Evolutionary conservation across 2,329 filamentous ascomycete genomes (phyloP), one percentile per base, ranked within the genome.

Genomic region (Fusarium transvaalense): DNA sequence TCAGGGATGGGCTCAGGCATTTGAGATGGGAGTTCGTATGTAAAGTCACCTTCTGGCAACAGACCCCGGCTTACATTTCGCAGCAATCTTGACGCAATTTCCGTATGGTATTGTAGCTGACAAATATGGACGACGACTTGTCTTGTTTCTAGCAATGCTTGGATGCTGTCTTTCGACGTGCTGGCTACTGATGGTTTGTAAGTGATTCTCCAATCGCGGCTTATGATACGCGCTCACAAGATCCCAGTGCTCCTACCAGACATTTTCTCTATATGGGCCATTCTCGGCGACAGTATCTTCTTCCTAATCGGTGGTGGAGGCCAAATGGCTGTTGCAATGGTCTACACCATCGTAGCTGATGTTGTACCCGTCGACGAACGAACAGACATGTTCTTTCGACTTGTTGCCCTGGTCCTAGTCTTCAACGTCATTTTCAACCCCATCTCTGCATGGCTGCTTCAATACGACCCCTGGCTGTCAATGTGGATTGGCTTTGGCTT

Each of bases 91-190:
- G 5, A 76, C 79, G 0, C 78, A 83, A n/a, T 76, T 85, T 7
- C 82, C 83, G 0, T 84, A 77, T 27, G 82, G 82, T 1, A 78
- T 84, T 25, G 69, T 85, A 32, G 82, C 82, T 4, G 83, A 85
- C 71, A 82, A 81, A 56, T 80, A 81, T 64, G 83, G 83, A 6
- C 79, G 83, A 37, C 77, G 77, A 3, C 78, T 78, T 1, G 80
- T 85, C 25, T 46, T 84, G 31, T 75, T 79, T 8, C 38, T 83
- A 19, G 68, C 78, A 0, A 71, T 81, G n/a, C 50, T 78, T 6
- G 78, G 79, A 1, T 66, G 69, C 6, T 48, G 69, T 5, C 51
- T 81, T 0, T 68, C 76, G 43, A 73, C 71, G 1, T 32, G 51
- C 1, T 80, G 77, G 77, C 38, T 71, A 9, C 59, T 79, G 21